phyloP scores from a whole-genome alignment of 108 stramenopile species.

The Fragilaria radians region DNA sequence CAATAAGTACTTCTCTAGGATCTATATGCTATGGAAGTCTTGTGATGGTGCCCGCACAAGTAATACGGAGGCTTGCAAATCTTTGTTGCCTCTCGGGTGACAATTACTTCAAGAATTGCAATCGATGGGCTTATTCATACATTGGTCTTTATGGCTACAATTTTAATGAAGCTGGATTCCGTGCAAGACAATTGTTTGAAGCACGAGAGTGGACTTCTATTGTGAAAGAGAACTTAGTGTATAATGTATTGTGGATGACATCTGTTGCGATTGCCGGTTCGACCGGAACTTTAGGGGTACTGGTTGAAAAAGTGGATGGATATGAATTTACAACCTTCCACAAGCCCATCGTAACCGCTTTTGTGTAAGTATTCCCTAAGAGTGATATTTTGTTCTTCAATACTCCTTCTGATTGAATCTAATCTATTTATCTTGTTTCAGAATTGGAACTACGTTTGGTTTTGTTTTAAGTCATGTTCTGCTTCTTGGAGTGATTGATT shows the following conservation, averaged over 20 bases:
- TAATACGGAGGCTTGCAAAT: conserved; percentile 1
- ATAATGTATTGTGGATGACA: conserved; percentile 47
- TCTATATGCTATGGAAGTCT: conserved; percentile 63
- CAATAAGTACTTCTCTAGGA: conserved; percentile 55
- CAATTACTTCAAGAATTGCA: conserved; percentile 21
- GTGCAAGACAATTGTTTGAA: conserved; percentile 68
- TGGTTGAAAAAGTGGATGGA: conserved; percentile 71
- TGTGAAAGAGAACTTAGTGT: conserved; percentile 60
- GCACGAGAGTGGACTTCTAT: conserved; percentile 71
- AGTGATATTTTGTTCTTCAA: background rate
- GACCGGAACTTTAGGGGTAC: conserved; percentile 43
- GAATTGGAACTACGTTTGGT: conserved; percentile 45
- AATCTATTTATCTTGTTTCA: too few species aligned
- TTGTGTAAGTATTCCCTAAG: conserved; percentile 28
- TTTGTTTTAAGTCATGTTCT: conserved; percentile 41
- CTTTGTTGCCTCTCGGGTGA: background rate
- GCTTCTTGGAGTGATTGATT: conserved; percentile 54
- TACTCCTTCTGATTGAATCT: too few species aligned
- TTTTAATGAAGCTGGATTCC: conserved; percentile 57
- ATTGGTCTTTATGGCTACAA: conserved; percentile 76
- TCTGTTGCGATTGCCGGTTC: conserved; percentile 35
- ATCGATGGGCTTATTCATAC: conserved; percentile 72
- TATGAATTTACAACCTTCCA: conserved; percentile 51
- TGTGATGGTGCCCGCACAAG: conserved; percentile 4
- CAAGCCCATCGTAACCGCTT: conserved; percentile 52